Base-by-base conservation (phyloP, 78 protist species). In the Polysphondylium violaceum region DNA sequence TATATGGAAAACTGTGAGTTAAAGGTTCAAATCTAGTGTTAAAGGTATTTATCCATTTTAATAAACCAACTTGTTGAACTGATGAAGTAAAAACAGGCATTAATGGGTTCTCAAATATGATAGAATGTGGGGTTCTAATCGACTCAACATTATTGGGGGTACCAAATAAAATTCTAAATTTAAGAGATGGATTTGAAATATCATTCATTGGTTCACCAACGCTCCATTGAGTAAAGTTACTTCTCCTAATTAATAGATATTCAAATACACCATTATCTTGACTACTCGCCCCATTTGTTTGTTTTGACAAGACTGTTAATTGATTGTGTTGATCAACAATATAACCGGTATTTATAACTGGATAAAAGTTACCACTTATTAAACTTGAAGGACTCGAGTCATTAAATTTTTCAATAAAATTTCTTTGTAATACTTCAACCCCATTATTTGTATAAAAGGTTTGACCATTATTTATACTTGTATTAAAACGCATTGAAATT, bases 381-480 rank as follows among this genome's bases (percentile, higher is more conserved):
- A 67, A 6, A 38, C 68, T 67, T 29, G 51, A 79, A 16, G n/a
- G 38, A 7, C 1, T 2, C 2, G 67, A 1, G 33, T 79, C 88
- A 17, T 55, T 27, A 29, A 51, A 79, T 33, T 38, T 3, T 9
- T n/a, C 50, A 29, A 43, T 23, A 47, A 35, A 79, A 3, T 27
- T 25, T 55, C 88, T 36, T 27, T 79, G 51, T 1, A 68, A 51
- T 33, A 53, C 38, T 40, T 79, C 88, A 12, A 79, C 16, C 35
- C 88, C 88, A 40, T 79, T 79, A 38, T 40, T 79, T 8, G 88
- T 67, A 44, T 67, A 79, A 35, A 79, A 67, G 2, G 33, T 38
- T 5, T 36, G 12, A 33, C 60, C 44, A 27, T 79, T 79, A 6
- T 64, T 11, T 19, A 79, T 67, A 11, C 68, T 55, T 35, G 76